Percentiles rank a stretch among this genome's conserved stretches.
Conservation (phyloP, 2,329 filamentous ascomycete species). For the Beauveria caledonica region DNA sequence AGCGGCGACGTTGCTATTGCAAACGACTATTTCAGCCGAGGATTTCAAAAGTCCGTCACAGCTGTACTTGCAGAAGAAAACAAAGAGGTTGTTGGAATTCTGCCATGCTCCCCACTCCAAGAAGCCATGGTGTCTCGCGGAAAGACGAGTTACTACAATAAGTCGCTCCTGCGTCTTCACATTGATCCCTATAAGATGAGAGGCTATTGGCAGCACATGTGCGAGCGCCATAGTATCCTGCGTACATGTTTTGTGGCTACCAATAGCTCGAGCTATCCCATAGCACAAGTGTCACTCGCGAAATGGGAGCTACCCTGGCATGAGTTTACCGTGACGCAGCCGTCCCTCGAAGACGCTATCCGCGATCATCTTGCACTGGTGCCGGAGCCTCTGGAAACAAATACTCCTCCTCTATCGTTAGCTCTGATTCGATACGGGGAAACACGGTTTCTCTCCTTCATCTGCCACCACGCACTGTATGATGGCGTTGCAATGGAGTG, state of each 20-base stretch:
- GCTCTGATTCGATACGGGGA: constrained; percentile 29
- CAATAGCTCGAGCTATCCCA: constrained; percentile 49
- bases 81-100: constrained; percentile 42
- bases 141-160: constrained; percentile 60
- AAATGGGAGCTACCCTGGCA: constrained; percentile 35
- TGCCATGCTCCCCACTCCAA: constrained; percentile 82
- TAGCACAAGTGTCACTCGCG: constrained; percentile 62
- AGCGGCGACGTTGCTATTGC: neutral
- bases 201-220: constrained; percentile 54
- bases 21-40: constrained; percentile 20
- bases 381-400: constrained; percentile 34
- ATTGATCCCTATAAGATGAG: constrained; percentile 43
- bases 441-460: constrained; percentile 35
- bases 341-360: constrained; percentile 29
- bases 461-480: constrained; percentile 75
- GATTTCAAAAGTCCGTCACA: constrained; percentile 21
- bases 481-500: constrained; percentile 70
- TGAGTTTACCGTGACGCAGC: constrained; percentile 21
- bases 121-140: constrained; percentile 68
- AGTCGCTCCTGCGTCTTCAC: constrained; percentile 54
- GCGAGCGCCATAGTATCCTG: constrained; percentile 63
- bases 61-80: constrained; percentile 24
- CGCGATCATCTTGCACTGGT: constrained; percentile 32
- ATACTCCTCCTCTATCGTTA: constrained; percentile 37
- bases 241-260: constrained; percentile 69